Evolutionary conservation across 2,329 filamentous ascomycete species (phyloP).

Genomic region (Neocatenulostroma microsporum): DNA sequence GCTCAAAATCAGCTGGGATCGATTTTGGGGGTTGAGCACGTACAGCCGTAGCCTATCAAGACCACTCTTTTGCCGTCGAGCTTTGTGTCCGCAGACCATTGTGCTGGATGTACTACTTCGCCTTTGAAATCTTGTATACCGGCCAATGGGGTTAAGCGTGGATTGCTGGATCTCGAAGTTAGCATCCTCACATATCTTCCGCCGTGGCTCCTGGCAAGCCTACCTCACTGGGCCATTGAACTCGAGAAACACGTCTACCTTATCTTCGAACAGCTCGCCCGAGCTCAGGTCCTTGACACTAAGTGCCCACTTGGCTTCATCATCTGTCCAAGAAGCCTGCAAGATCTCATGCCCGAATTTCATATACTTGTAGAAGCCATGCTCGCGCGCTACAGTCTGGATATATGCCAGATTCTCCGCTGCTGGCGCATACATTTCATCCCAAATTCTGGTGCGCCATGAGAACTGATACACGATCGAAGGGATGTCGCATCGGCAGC

Average conservation of each 20-base stretch:
- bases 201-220: too few species aligned
- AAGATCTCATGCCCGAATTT: constrained; percentile 14
- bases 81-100: constrained; percentile 6
- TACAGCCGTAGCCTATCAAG: constrained; percentile 16
- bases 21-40: background rate
- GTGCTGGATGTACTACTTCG: constrained; percentile 12
- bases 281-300: constrained; percentile 10
- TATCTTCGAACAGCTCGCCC: constrained; percentile 10
- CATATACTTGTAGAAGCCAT: constrained; percentile 16
- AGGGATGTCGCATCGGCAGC: constrained; percentile 29
- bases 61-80: constrained; percentile 11
- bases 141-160: constrained; percentile 5
- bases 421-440: constrained; percentile 17
- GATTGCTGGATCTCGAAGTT: too few species aligned
- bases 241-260: constrained; percentile 17
- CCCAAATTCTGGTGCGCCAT: constrained; percentile 23
- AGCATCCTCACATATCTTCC: too few species aligned
- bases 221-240: constrained; percentile 17
- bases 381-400: constrained; percentile 13
- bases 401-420: constrained; percentile 16
- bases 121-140: constrained; percentile 13
- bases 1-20: too few species aligned
- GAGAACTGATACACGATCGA: constrained; percentile 28
- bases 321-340: constrained; percentile 13
- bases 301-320: constrained; percentile 13